phyloP scores from a whole-genome alignment of 352 stramenopile species.

The Globisporangium uncinulatum region DNA sequence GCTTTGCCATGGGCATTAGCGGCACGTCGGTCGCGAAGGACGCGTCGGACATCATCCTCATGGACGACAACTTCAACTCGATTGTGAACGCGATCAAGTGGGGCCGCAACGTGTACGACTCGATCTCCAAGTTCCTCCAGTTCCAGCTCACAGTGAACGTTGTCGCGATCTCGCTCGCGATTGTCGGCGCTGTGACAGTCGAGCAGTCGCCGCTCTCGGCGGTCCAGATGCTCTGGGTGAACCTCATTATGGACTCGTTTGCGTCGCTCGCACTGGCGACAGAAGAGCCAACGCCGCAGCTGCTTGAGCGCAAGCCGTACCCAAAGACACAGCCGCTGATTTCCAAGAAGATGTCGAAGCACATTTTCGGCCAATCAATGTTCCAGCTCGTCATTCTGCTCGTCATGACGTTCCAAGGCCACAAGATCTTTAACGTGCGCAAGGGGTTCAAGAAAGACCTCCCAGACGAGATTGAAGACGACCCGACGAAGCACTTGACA shows the following conservation, averaged over 20 bases:
- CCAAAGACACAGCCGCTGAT: conserved; percentile 90
- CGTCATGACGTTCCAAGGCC: conserved; percentile 77
- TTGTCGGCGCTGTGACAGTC: conserved; percentile 80
- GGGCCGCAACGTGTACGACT: conserved; percentile 95
- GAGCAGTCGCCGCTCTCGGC: conserved; percentile 89
- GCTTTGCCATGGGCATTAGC: conserved; percentile 96
- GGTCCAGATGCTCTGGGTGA: conserved; percentile 98
- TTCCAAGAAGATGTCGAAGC: conserved; percentile 93
- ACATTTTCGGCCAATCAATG: conserved; percentile 91
- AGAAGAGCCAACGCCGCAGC: conserved; percentile 81
- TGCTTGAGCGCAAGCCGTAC: conserved; percentile 93
- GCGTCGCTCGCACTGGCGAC: conserved; percentile 94
- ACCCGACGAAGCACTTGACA: conserved; percentile 91
- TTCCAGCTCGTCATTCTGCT: conserved; percentile 92
- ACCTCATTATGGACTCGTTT: conserved; percentile 99
- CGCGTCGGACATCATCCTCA: conserved; percentile 94
- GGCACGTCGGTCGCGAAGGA: conserved; percentile 94
- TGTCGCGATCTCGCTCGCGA: conserved; percentile 90
- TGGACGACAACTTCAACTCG: conserved; percentile 96
- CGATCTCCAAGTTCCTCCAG: conserved; percentile 97
- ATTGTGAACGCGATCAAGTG: conserved; percentile 96
- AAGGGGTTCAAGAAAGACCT: conserved; percentile 55
- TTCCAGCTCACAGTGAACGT: conserved; percentile 98
- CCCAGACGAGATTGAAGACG: conserved; percentile 19
- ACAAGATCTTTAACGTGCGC: conserved; percentile 37